Percentiles rank a stretch among this genome's conserved stretches.
Conservation (phyloP, 2,329 filamentous ascomycete species). For the Trichoderma sp. region DNA sequence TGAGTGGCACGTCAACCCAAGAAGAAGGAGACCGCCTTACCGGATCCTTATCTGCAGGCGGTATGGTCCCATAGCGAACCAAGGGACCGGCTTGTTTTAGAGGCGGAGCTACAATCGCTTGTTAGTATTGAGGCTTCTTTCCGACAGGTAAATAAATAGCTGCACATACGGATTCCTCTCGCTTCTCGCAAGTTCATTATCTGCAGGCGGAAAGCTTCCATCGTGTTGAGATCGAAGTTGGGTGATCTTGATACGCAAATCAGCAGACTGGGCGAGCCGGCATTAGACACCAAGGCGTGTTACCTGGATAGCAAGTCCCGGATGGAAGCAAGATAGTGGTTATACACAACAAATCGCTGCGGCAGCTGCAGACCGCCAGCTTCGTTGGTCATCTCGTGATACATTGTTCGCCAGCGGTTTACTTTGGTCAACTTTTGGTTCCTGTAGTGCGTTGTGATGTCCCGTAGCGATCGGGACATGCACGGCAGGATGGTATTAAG, state of each 20-base stretch:
- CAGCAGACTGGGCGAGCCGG: conserved; percentile 12
- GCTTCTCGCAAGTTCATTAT: conserved; percentile 52
- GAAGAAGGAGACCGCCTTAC: conserved; percentile 22
- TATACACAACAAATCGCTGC: conserved; percentile 54
- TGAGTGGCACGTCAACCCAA: conserved; percentile 12
- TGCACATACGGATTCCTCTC: conserved; percentile 49
- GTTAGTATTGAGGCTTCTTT: not conserved
- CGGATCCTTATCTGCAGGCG: conserved; percentile 20
- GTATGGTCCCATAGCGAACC: conserved; percentile 33
- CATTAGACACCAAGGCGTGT: conserved; percentile 8
- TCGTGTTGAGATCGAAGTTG: conserved; percentile 53
- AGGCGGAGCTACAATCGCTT: conserved; percentile 28
- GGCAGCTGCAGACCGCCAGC: conserved; percentile 49
- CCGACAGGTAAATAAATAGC: not conserved
- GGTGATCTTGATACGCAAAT: conserved; percentile 35
- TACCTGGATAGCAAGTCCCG: conserved; percentile 52
- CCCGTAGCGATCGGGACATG: conserved; percentile 48
- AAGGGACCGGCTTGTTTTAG: conserved; percentile 34
- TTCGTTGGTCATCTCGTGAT: conserved; percentile 52
- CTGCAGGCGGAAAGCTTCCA: conserved; percentile 48
- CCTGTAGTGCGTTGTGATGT: conserved; percentile 52
- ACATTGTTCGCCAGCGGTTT: conserved; percentile 57
- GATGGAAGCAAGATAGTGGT: conserved; percentile 50
- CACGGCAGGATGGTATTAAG: conserved; percentile 56
- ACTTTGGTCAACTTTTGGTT: conserved; percentile 47